Base-by-base conservation (phyloP, 2,329 filamentous ascomycete species). In the Phaeosphaeriaceae sp. region DNA sequence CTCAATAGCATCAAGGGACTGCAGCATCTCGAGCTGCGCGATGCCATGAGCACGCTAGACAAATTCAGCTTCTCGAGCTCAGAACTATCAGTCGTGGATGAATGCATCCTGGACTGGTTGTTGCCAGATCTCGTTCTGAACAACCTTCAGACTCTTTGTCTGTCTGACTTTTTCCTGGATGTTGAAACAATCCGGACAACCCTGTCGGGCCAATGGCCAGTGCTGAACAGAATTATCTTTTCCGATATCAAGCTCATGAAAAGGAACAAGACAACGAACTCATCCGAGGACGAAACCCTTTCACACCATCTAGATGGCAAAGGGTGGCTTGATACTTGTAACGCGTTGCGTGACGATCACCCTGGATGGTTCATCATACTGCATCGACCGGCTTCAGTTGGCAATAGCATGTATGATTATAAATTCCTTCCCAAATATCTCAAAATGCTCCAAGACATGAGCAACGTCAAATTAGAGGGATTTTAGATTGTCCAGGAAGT, bases 81-180 rank as follows among this genome's bases (percentile, higher is more conserved):
- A 7, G 56, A 53, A 31, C 42, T 49, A 21, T 48, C 61, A 9
- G 51, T 57, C 17, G 2, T n/a, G 6, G 46, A 64, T 15, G 56
- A 20, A 19, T 54, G 45, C 27, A 49, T 64, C 17, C 33, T 61
- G 9, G 54, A 58, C 13, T 64, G 61, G 58, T 45, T 64, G 5
- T 46, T 59, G 11, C 47, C 56, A 7, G 56, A 20, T 2, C 36
- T 61, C 2, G 25, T 15, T 10, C 41, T 57, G 17, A 19, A 19
- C 13, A 44, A 48, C 17, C 41, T 63, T 13, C 46, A 42, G 5
- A 50, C 41, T 10, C 41, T 63, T 2, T 20, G 31, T 6, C 47
- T 63, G n/a, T 31, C 46, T 20, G 20, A 51, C 24, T 61, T 61
- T 25, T n/a, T 57, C n/a, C 20, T 63, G 19, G 24, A 57, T 20